These are phyloP conservation scores for Neonectria faginata DNA, from an alignment of 2,329 filamentous ascomycete species.

Conservation along the genomic window DNA sequence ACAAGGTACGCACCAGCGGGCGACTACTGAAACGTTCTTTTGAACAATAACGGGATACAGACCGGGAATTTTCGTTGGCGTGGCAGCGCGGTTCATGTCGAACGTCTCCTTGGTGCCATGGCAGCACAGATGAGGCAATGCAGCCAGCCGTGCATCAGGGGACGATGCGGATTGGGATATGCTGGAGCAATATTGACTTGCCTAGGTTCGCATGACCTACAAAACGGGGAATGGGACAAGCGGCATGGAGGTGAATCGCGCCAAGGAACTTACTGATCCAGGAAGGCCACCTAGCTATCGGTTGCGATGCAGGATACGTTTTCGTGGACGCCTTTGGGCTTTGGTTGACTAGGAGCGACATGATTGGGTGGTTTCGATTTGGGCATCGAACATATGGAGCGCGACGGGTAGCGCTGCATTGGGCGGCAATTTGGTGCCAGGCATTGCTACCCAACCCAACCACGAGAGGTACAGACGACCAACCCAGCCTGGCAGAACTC, in stretches of 20 bases:
- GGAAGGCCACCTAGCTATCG: constrained; percentile 28
- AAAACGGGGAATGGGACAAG: constrained; percentile 18
- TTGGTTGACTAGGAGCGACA: constrained; percentile 16
- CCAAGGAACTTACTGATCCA: constrained; percentile 23
- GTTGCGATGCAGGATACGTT: constrained; percentile 29
- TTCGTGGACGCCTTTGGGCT: constrained; percentile 33
- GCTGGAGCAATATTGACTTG: constrained; percentile 14
- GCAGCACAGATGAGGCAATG: constrained; percentile 36
- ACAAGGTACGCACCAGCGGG: constrained; percentile 20
- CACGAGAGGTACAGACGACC: constrained; percentile 27
- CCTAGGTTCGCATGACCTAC: constrained; percentile 6
- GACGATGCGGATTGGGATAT: constrained; percentile 20
- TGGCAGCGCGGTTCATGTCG: constrained; percentile 38
- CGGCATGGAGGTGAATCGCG: constrained; percentile 18
- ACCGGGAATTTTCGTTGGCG: constrained; percentile 31
- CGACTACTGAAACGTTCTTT: constrained; percentile 19
- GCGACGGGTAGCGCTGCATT: constrained; percentile 44
- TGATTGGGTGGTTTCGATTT: constrained; percentile 43
- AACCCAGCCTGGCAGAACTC: constrained; percentile 21
- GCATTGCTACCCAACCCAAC: constrained; percentile 55
- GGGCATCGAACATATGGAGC: constrained; percentile 45
- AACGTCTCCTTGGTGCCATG: constrained; percentile 33
- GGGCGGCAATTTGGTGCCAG: constrained; percentile 52
- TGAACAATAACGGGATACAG: constrained; percentile 20
- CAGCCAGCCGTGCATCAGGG: constrained; percentile 29